phyloP scores from a whole-genome alignment of 129 eudicot genomes.

The Pseudognaphalium luteoalbum region DNA sequence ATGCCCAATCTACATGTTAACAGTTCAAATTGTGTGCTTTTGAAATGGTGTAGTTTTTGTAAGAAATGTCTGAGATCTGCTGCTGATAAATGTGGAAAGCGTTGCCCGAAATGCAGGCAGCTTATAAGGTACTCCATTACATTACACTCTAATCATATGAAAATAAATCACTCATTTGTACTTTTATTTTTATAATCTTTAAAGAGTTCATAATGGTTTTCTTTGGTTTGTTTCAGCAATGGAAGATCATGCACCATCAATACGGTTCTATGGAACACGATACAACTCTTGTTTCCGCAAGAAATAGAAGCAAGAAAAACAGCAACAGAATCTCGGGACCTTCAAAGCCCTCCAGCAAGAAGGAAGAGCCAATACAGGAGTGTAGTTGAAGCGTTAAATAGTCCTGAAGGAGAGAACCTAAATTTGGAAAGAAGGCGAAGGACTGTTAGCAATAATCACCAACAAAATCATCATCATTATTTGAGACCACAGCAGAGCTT shows the following conservation, averaged over 20 bases:
- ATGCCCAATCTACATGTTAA: neutral
- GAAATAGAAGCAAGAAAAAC: conserved; percentile 80
- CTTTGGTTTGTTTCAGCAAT: conserved; percentile 47
- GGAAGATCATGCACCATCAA: conserved; percentile 83
- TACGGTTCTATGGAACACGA: conserved; percentile 97
- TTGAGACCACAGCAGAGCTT: conserved; percentile 40
- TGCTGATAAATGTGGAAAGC: conserved; percentile 90
- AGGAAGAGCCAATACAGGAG: conserved; percentile 38
- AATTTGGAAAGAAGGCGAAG: conserved; percentile 44
- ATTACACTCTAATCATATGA: too few relatives aligned
- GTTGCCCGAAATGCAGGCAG: conserved; percentile 94
- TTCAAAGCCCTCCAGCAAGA: conserved; percentile 41
- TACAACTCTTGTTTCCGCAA: conserved; percentile 86
- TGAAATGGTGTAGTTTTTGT: conserved; percentile 57
- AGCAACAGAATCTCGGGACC: conserved; percentile 21
- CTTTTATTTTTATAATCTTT: neutral
- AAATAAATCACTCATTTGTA: too few relatives aligned
- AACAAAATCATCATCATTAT: conserved; percentile 23
- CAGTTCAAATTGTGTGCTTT: neutral
- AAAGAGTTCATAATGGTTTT: neutral
- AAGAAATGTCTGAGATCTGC: conserved; percentile 88
- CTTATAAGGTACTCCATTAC: conserved; percentile 64
- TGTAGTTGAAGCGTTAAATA: conserved; percentile 34
- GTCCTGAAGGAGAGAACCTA: conserved; percentile 38
- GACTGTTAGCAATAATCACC: conserved; percentile 15